These are phyloP conservation scores for Ustilago curta DNA, from an alignment of 1,284 basidiomycete species.

Conservation along the genomic window DNA sequence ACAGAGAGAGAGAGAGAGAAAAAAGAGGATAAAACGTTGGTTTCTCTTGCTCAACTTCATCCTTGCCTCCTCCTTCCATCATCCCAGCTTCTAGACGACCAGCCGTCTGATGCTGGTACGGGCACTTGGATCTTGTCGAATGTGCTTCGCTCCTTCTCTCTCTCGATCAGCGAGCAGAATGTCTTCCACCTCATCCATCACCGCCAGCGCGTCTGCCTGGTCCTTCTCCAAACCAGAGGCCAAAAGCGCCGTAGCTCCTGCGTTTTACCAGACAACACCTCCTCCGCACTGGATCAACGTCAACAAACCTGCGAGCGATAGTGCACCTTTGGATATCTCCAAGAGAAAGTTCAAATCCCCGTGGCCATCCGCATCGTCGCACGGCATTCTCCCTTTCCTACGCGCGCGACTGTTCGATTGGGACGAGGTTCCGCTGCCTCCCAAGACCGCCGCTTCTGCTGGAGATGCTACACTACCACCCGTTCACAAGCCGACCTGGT, in stretches of 20 bases:
- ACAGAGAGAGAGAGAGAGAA: neutral
- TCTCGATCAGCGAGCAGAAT: slow-evolving; percentile 24
- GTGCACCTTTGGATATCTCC: slow-evolving; percentile 12
- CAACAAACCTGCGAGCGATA: slow-evolving; percentile 8
- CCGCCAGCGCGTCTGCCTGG: slow-evolving; percentile 11
- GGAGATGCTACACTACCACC: slow-evolving; percentile 31
- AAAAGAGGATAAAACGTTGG: neutral
- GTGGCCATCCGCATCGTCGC: slow-evolving; percentile 38
- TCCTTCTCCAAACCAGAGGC: slow-evolving; percentile 27
- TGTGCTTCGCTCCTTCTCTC: slow-evolving; percentile 8
- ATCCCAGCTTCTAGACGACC: neutral
- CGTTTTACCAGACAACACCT: slow-evolving; percentile 46
- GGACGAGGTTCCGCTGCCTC: slow-evolving; percentile 50
- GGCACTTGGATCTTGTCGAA: neutral
- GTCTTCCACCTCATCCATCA: slow-evolving; percentile 24
- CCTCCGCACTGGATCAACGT: slow-evolving; percentile 53
- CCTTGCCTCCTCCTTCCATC: neutral
- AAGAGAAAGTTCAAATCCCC: slow-evolving; percentile 49
- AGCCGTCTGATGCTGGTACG: slow-evolving; percentile 24
- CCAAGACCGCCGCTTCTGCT: slow-evolving; percentile 22
- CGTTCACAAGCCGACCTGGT: slow-evolving; percentile 40
- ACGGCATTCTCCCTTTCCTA: slow-evolving; percentile 47
- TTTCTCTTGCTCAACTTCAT: neutral
- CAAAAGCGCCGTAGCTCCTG: slow-evolving; percentile 29
- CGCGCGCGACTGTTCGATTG: slow-evolving; percentile 54